Percentiles rank a stretch among this genome's conserved stretches.
Conservation (phyloP, 1,284 basidiomycete species). For the Irpex sp. region DNA sequence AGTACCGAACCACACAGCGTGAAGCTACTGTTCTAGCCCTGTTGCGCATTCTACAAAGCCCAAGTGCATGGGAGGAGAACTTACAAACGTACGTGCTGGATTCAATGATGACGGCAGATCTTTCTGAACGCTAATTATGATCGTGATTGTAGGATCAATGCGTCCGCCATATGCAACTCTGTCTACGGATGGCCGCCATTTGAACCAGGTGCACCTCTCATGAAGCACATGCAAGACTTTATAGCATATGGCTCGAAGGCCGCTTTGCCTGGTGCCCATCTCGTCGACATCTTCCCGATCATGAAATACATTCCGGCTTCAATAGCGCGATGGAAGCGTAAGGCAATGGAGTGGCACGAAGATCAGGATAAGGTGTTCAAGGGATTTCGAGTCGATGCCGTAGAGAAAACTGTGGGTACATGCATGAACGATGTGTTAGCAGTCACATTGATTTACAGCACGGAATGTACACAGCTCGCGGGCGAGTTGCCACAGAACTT, state of each 20-base stretch:
- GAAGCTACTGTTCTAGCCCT: background rate
- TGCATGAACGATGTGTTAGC: no score
- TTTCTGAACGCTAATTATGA: background rate
- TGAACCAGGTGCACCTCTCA: background rate
- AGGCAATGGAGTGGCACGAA: conserved; percentile 3
- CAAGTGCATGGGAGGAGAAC: background rate
- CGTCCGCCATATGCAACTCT: background rate
- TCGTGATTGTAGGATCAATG: background rate
- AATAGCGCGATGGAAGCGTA: conserved; percentile 8
- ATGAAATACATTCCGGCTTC: conserved; percentile 9
- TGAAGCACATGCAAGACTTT: background rate
- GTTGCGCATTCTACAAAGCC: background rate
- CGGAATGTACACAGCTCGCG: background rate
- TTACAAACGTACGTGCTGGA: background rate
- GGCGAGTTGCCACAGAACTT: background rate
- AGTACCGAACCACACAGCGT: background rate
- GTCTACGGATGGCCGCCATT: background rate
- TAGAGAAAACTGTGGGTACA: background rate
- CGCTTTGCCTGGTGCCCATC: background rate
- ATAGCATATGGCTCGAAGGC: background rate
- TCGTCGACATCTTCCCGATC: background rate
- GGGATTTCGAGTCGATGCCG: background rate
- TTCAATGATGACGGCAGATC: no score
- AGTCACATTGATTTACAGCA: background rate
- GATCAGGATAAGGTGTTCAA: conserved; percentile 6